Evolutionary conservation across 2,329 filamentous ascomycete genomes (phyloP), one percentile per base, ranked within the genome.

Genomic region (Cryphonectria parasitica): DNA sequence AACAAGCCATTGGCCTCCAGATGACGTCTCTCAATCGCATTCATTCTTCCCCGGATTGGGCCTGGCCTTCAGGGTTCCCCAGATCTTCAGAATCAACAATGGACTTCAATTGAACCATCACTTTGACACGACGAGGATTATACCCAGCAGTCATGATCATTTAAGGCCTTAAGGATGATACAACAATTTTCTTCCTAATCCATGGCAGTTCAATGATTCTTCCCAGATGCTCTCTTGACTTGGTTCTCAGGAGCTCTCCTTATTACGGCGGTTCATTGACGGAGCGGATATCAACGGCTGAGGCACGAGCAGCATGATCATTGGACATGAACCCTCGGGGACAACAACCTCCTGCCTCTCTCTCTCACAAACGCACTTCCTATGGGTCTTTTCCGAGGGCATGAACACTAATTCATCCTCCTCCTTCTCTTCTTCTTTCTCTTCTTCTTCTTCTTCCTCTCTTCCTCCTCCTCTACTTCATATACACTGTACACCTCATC

Each of bases 231-330:
- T 34, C 25, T 17, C 36, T 10, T 8, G 56, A n/a, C 58, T 28
- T 65, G 36, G 8, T 58, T 56, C 28, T 62, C 22, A 52, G 28
- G 34, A 22, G 3, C 66, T 43, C 67, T 28, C 52, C 52, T 28
- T 13, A 10, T n/a, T n/a, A n/a, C 15, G 52, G n/a, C 5, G 52
- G 25, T 56, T 28, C 66, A 72, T 74, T 65, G 65, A 66, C 56
- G 58, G 13, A 25, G 58, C 71, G 71, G 74, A 66, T 70, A 74
- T 67, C 58, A 64, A 65, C 39, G 73, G 68, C 69, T 72, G 68
- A 70, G 39, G 39, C 49, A 49, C 22, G 52, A 66, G 34, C 6
- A 62, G 52, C 62, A 58, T 39, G 11, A 39, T 39, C 36, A 39
- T 17, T 56, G 25, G 56, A n/a, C 41, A 36, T 36, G 25, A 65